Percentiles rank a stretch among this genome's conserved stretches.
Evolutionary conservation across 306 rosid species (phyloP).

Genomic region (Cucurbita moschata): DNA sequence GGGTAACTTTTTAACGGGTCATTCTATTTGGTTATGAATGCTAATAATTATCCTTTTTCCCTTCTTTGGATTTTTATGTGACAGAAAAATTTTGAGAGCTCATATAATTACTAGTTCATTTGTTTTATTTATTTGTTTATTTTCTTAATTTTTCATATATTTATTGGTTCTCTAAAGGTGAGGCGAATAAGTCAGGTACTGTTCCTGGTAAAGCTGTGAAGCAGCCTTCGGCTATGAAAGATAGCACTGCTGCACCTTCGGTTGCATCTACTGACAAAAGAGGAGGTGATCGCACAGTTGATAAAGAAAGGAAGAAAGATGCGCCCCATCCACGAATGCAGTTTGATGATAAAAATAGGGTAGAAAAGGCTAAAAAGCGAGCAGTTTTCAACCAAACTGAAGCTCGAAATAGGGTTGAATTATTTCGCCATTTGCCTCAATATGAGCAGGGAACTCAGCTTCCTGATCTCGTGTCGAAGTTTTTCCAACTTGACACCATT

Average conservation of each 20-base stretch:
- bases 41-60: not conserved
- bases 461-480: conserved; percentile 52
- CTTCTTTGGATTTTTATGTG: not conserved
- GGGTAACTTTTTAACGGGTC: not conserved
- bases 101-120: not conserved
- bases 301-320: conserved; percentile 82
- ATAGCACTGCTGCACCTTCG: conserved; percentile 21
- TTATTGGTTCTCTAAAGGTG: conserved; percentile 22
- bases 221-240: conserved; percentile 44
- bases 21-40: not conserved
- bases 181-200: conserved; percentile 23
- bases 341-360: conserved; percentile 57
- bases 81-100: not conserved
- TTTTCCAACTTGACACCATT: conserved; percentile 57
- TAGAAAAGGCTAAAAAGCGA: conserved; percentile 65
- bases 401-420: conserved; percentile 68
- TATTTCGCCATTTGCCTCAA: conserved; percentile 84
- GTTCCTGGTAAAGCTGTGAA: conserved; percentile 27
- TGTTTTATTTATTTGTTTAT: not conserved
- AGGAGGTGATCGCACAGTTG: conserved; percentile 38
- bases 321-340: conserved; percentile 72
- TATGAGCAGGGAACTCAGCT: conserved; percentile 61
- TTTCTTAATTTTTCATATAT: not conserved
- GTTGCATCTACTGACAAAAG: conserved; percentile 40
- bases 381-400: conserved; percentile 64